Evolutionary conservation across 257 asterid species (phyloP).

Genomic region (Nicotiana undulata): DNA sequence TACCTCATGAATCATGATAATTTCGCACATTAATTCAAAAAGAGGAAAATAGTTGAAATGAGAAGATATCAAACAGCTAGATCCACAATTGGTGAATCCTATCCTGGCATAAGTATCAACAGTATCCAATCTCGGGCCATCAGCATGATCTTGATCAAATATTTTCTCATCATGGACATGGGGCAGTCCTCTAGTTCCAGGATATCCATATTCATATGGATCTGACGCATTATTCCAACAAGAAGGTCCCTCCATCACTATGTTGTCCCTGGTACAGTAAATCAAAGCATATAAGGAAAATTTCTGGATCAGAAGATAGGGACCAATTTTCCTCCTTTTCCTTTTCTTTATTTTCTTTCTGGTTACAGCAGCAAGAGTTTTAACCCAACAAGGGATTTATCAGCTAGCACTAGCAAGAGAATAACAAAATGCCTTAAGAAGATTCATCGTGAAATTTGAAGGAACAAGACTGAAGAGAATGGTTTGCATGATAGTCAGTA

Average conservation of each 20-base stretch:
- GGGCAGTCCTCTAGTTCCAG: slow-evolving; percentile 23
- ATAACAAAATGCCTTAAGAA: neutral
- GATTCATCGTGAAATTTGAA: neutral
- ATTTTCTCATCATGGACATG: slow-evolving; percentile 25
- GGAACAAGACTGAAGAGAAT: neutral
- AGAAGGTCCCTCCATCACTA: slow-evolving; percentile 36
- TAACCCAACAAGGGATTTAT: neutral
- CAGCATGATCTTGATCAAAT: slow-evolving; percentile 25
- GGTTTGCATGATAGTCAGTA: neutral
- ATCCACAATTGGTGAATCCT: slow-evolving; percentile 21
- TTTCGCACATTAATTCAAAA: slow-evolving; percentile 50
- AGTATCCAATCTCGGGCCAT: slow-evolving; percentile 19
- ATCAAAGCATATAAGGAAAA: slow-evolving; percentile 31
- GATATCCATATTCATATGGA: slow-evolving; percentile 24
- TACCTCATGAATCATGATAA: slow-evolving; percentile 30
- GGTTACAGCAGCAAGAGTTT: neutral
- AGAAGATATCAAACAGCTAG: slow-evolving; percentile 32
- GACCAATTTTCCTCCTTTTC: neutral
- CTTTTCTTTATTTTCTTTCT: neutral
- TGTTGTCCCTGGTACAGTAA: slow-evolving; percentile 70
- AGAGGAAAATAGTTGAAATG: slow-evolving; percentile 46
- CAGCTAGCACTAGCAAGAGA: neutral
- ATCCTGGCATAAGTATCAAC: slow-evolving; percentile 15
- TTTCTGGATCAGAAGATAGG: slow-evolving; percentile 4
- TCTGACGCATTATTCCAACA: slow-evolving; percentile 19